Base-by-base conservation (phyloP, 1,284 basidiomycete genomes). In the Sporisorium scitamineum region DNA sequence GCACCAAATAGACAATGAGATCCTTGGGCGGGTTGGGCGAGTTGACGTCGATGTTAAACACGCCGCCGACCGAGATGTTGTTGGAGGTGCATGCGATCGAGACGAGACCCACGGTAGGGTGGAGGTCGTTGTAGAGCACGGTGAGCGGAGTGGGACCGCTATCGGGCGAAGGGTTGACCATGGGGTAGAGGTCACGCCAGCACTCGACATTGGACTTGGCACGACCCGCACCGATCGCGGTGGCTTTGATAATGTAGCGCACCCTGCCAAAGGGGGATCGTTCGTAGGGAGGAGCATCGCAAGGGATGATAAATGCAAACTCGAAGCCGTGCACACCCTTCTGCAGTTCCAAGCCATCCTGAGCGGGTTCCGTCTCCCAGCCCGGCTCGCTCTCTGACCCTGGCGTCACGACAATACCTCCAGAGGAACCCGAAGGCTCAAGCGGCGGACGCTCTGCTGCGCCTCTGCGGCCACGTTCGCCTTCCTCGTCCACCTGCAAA, bases 261-360 rank as follows among this genome's bases (percentile, higher is more conserved):
- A 84, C 80, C 16, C 82, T 54, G 31, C 84, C 84, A 31, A 77
- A 84, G 5, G 83, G 79, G 8, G 78, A 82, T 26, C 84, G 78
- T 53, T 84, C 83, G 68, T 85, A 85, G 3, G 83, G 82, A 14
- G 84, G 79, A 20, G 78, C 71, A 55, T 84, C 79, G 37, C 83
- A 76, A 1, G 82, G 82, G 18, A 85, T 72, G 58, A 84, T 85
- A 42, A 85, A 85, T 11, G 84, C 83, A 51, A 84, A 85, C 37
- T 85, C 84, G 39, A 85, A 85, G n/a, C 82, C 82, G 54, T 85
- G 84, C 3, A 85, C 82, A n/a, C 84, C 84, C 41, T 83, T 84
- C 20, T 70, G 72, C 31, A 85, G 69, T 32, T 80, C 79, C 1
- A 85, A 53, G 1, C 84, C 84, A n/a, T 78, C 67, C 20, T 78